Conservation (phyloP, 345 rosid species). For the Acer campestre region DNA sequence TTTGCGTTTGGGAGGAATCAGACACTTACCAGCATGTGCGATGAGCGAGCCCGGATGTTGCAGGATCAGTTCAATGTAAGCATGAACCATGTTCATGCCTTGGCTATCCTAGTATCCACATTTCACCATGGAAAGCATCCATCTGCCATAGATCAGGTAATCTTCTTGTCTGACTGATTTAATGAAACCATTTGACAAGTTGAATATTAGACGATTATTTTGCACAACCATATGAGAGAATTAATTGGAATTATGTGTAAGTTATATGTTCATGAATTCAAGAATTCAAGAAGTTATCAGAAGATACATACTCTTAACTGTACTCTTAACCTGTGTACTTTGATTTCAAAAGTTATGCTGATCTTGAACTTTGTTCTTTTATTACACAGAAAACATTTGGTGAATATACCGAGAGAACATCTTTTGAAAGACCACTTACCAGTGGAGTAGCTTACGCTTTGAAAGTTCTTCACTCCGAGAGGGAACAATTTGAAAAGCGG, state of each 20-base stretch:
- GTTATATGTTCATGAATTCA: neutral
- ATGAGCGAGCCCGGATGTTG: constrained; percentile 91
- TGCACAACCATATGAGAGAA: neutral
- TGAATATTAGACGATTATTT: neutral
- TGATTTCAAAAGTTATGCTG: neutral
- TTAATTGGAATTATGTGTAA: neutral
- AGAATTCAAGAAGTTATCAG: neutral
- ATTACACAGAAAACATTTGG: constrained; percentile 77
- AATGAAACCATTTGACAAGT: constrained; percentile 2
- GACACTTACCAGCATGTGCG: constrained; percentile 89
- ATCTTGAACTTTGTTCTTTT: constrained; percentile 14
- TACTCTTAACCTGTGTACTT: neutral
- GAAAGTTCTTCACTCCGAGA: constrained; percentile 82
- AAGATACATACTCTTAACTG: constrained; percentile 4
- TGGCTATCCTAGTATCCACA: constrained; percentile 94
- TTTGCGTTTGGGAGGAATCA: constrained; percentile 50
- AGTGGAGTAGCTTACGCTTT: constrained; percentile 99
- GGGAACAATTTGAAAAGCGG: constrained; percentile 78
- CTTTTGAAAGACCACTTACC: constrained; percentile 96
- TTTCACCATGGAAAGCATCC: constrained; percentile 95
- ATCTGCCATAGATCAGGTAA: constrained; percentile 93
- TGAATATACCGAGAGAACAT: constrained; percentile 90
- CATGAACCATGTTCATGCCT: constrained; percentile 93
- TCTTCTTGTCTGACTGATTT: constrained; percentile 13
- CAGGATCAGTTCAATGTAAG: constrained; percentile 99